Percentiles rank a stretch among this genome's conserved stretches.
phyloP scores from a whole-genome alignment of 495 filamentous ascomycete species.

The Sabuloglossum arenarium region DNA sequence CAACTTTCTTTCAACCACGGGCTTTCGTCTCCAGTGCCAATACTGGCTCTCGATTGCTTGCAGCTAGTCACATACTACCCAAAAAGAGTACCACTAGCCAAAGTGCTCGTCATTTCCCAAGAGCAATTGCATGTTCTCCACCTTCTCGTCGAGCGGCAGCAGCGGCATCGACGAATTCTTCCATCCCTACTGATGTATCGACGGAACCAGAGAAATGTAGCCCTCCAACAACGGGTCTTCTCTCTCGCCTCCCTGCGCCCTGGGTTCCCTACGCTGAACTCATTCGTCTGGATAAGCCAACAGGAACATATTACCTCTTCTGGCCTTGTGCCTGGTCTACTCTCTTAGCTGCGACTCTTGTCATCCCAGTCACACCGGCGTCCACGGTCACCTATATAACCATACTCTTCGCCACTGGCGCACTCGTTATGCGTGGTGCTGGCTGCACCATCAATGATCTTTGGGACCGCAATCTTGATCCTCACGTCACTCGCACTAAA shows the following conservation, averaged over 20 bases:
- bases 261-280: constrained; percentile 91
- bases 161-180: not conserved
- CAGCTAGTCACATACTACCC: not conserved
- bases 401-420: constrained; percentile 66
- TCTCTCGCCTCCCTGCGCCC: constrained; percentile 52
- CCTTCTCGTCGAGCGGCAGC: not conserved
- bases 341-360: constrained; percentile 38
- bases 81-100: not conserved
- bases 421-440: constrained; percentile 91
- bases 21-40: not conserved
- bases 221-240: constrained; percentile 51
- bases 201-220: constrained; percentile 26
- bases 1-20: not conserved
- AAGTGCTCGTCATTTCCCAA: too few species aligned
- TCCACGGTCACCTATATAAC: constrained; percentile 37
- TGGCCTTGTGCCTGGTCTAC: constrained; percentile 90
- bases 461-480: constrained; percentile 88
- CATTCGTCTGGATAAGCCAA: constrained; percentile 79
- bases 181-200: not conserved
- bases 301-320: constrained; percentile 88
- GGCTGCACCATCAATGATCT: constrained; percentile 96
- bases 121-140: not conserved
- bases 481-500: constrained; percentile 68
- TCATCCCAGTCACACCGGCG: constrained; percentile 34
- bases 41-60: not conserved